Percentiles rank a stretch among this genome's conserved stretches.
These are phyloP conservation scores for Candida labiduridarum DNA, from an alignment of 1,139 yeast genomes.

Conservation along the genomic window DNA sequence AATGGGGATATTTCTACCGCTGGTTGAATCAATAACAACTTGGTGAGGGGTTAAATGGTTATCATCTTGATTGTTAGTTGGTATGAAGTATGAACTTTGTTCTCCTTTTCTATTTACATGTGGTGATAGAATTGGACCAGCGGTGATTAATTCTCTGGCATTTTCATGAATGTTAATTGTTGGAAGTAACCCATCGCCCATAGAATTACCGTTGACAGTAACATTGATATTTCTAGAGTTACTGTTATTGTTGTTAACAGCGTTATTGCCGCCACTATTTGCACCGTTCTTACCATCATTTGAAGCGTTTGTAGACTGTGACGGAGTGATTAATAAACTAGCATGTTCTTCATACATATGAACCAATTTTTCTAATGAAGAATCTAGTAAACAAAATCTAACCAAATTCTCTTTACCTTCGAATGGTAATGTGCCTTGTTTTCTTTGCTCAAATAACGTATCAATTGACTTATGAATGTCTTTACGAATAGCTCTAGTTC, in stretches of 20 bases:
- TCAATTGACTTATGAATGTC: constrained; percentile 48
- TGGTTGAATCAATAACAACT: constrained; percentile 62
- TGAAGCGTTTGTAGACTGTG: constrained; percentile 21
- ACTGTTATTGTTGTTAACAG: neutral
- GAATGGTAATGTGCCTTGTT: constrained; percentile 38
- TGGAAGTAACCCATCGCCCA: constrained; percentile 2
- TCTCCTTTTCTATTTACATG: constrained; percentile 18
- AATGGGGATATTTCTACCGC: constrained; percentile 57
- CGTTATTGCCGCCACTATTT: neutral
- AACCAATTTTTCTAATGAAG: constrained; percentile 45
- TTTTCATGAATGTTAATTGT: constrained; percentile 41
- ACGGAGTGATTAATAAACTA: constrained; percentile 23
- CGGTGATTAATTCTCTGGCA: constrained; percentile 51
- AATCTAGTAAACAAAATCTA: constrained; percentile 46
- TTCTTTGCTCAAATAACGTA: constrained; percentile 38
- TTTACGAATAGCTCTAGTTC: constrained; percentile 43
- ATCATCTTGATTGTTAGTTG: constrained; percentile 16
- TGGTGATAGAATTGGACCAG: constrained; percentile 60
- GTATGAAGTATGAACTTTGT: constrained; percentile 15
- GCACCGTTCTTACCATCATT: neutral
- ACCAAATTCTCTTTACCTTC: constrained; percentile 49
- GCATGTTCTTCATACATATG: constrained; percentile 46
- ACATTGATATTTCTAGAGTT: neutral
- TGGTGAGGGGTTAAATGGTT: constrained; percentile 59
- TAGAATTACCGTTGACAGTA: neutral